These are phyloP conservation scores for Leccinum longicurvipes DNA, from an alignment of 768 basidiomycete species.

Conservation along the genomic window DNA sequence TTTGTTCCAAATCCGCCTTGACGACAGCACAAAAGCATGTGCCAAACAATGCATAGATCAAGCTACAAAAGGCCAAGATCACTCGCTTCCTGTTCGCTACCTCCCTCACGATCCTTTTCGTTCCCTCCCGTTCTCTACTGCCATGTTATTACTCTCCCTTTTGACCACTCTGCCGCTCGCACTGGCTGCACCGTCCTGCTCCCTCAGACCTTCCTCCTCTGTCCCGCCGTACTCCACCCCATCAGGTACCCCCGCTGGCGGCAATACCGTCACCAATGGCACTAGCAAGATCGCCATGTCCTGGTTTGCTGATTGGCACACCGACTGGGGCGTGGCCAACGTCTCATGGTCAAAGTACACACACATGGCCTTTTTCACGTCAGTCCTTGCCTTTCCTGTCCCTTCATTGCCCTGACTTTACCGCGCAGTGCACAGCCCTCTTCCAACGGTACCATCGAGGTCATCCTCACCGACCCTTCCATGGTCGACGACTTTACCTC, in stretches of 20 bases:
- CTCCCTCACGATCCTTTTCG: constrained; percentile 17
- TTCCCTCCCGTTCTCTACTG: constrained; percentile 4
- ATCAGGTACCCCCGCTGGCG: constrained; percentile 7
- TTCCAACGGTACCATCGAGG: constrained; percentile 7
- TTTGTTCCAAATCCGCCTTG: constrained; percentile 9
- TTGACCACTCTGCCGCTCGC: constrained; percentile 23
- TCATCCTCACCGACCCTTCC: constrained; percentile 1
- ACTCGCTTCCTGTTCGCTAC: not conserved
- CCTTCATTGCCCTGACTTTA: not conserved
- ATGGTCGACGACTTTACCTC: constrained; percentile 21
- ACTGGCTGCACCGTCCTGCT: constrained; percentile 29
- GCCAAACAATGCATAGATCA: constrained; percentile 9
- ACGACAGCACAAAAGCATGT: constrained; percentile 6
- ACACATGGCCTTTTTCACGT: constrained; percentile 63
- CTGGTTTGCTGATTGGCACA: constrained; percentile 74
- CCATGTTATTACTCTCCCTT: constrained; percentile 26
- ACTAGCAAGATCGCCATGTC: constrained; percentile 44
- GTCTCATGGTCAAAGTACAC: constrained; percentile 70
- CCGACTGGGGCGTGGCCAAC: constrained; percentile 42
- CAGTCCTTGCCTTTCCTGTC: not conserved
- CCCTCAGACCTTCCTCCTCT: constrained; percentile 12
- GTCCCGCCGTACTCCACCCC: not conserved
- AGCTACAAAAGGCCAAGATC: constrained; percentile 15
- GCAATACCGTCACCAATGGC: constrained; percentile 22
- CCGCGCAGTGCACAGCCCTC: constrained; percentile 23